A percentile compares a stretch with the other conserved stretches of the same genome.
These are phyloP conservation scores for Bjerkandera adusta DNA, from an alignment of 1,284 basidiomycete species.

Conservation along the genomic window DNA sequence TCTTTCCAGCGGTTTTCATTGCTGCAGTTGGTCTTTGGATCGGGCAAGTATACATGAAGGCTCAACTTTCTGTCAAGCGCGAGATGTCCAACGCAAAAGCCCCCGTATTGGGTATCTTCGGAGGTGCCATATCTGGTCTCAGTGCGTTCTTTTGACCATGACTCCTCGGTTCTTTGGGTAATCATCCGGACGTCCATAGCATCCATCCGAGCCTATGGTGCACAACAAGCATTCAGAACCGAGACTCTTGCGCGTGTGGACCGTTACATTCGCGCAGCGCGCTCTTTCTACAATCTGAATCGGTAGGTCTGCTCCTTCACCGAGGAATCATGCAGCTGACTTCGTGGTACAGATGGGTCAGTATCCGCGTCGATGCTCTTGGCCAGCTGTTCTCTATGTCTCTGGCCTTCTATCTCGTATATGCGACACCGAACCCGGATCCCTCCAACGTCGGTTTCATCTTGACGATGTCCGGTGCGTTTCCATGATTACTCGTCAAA, in stretches of 20 bases:
- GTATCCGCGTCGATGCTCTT: slow-evolving; percentile 48
- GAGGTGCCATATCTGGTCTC: slow-evolving; percentile 63
- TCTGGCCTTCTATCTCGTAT: slow-evolving; percentile 51
- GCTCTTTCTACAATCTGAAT: slow-evolving; percentile 55
- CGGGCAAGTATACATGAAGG: slow-evolving; percentile 13
- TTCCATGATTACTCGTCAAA: too few relatives aligned
- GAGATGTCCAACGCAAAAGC: slow-evolving; percentile 64
- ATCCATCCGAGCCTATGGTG: slow-evolving; percentile 61
- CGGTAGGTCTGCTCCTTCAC: too few relatives aligned
- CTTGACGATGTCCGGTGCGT: slow-evolving; percentile 41
- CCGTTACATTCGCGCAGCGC: slow-evolving; percentile 42
- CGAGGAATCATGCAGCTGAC: too few relatives aligned
- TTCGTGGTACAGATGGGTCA: slow-evolving; percentile 45
- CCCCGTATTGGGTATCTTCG: slow-evolving; percentile 66
- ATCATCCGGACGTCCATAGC: slow-evolving; percentile 41
- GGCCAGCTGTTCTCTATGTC: slow-evolving; percentile 42
- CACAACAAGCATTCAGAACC: slow-evolving; percentile 44
- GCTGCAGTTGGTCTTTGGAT: background rate
- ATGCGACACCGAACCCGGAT: slow-evolving; percentile 29
- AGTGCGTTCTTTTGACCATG: slow-evolving; percentile 48
- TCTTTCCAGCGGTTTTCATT: slow-evolving; percentile 29
- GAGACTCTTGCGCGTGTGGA: slow-evolving; percentile 47
- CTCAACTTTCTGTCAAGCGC: slow-evolving; percentile 53
- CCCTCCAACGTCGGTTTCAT: slow-evolving; percentile 45
- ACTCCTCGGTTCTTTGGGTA: too few relatives aligned